A percentile compares a stretch with the other conserved stretches of the same genome.
phyloP scores from a whole-genome alignment of 164 flowering plant species.

The Macadamia tetraphylla region DNA sequence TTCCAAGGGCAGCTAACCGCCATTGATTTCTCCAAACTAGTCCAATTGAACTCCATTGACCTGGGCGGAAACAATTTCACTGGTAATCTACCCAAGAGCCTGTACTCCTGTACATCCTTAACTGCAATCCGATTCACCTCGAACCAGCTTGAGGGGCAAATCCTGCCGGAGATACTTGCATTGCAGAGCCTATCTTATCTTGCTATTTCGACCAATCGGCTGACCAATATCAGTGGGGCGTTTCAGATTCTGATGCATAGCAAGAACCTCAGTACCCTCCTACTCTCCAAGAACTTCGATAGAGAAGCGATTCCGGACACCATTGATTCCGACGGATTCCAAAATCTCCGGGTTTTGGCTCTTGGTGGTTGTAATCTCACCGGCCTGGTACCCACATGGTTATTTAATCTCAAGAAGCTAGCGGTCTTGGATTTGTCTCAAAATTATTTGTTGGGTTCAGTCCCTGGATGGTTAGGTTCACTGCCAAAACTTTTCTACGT shows the following conservation, averaged over 20 bases:
- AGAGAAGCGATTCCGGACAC: slow-evolving; percentile 37
- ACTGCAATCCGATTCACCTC: slow-evolving; percentile 42
- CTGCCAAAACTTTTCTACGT: slow-evolving; percentile 52
- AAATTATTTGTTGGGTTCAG: slow-evolving; percentile 40
- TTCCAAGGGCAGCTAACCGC: slow-evolving; percentile 16
- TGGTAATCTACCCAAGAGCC: slow-evolving; percentile 41
- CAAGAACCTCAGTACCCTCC: slow-evolving; percentile 40
- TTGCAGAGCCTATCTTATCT: slow-evolving; percentile 50
- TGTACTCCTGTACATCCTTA: slow-evolving; percentile 46
- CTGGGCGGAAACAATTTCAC: slow-evolving; percentile 44
- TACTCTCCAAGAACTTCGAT: slow-evolving; percentile 35
- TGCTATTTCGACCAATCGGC: slow-evolving; percentile 41
- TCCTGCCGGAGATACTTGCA: slow-evolving; percentile 28
- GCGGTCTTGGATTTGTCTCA: slow-evolving; percentile 47
- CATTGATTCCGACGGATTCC: slow-evolving; percentile 30
- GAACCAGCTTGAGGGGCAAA: slow-evolving; percentile 40
- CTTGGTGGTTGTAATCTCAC: slow-evolving; percentile 43
- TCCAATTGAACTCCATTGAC: slow-evolving; percentile 12
- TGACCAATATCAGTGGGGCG: slow-evolving; percentile 40
- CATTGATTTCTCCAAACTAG: slow-evolving; percentile 23
- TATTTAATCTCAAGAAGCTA: slow-evolving; percentile 29
- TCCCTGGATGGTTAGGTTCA: slow-evolving; percentile 51
- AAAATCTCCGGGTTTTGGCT: slow-evolving; percentile 39
- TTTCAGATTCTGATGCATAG: slow-evolving; percentile 30
- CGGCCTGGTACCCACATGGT: slow-evolving; percentile 52